These are phyloP conservation scores for Pythium insidiosum DNA, from an alignment of 352 stramenopile genomes.

Conservation along the genomic window DNA sequence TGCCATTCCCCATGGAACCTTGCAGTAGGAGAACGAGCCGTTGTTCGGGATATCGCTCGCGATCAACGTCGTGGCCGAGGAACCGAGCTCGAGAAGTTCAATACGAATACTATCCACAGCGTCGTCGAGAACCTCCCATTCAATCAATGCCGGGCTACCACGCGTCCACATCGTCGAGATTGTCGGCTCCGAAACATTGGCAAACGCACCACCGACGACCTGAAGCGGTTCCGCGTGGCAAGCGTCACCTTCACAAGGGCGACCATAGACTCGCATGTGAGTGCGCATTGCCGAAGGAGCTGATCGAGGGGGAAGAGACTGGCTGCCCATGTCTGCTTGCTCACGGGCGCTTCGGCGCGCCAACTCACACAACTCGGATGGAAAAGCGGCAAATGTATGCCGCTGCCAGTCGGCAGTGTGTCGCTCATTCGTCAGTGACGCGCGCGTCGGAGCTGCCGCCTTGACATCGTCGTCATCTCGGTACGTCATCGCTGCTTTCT, in stretches of 20 bases:
- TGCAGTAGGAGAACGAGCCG: conserved; percentile 58
- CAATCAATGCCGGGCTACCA: conserved; percentile 55
- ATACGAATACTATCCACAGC: conserved; percentile 43
- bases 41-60: conserved; percentile 49
- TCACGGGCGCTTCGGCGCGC: conserved; percentile 9
- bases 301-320: conserved; percentile 11
- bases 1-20: conserved; percentile 81
- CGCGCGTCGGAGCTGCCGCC: conserved; percentile 1
- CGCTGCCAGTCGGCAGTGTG: conserved; percentile 6
- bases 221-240: conserved; percentile 17
- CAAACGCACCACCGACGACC: conserved; percentile 22
- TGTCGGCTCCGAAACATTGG: conserved; percentile 31
- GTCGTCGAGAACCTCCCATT: conserved; percentile 62
- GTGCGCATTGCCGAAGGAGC: too few relatives aligned
- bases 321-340: conserved; percentile 3
- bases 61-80: conserved; percentile 58
- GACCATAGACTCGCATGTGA: conserved; percentile 47
- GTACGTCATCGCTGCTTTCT: conserved; percentile 1
- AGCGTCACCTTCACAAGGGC: conserved; percentile 1
- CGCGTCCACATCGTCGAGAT: conserved; percentile 57
- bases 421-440: conserved; percentile 3
- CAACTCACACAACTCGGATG: conserved; percentile 8
- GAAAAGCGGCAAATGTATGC: conserved; percentile 15
- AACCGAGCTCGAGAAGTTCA: conserved; percentile 60
- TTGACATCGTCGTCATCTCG: conserved; percentile 6